phyloP scores from a whole-genome alignment of 2,329 filamentous ascomycete genomes.

The Fusarium coicis region DNA sequence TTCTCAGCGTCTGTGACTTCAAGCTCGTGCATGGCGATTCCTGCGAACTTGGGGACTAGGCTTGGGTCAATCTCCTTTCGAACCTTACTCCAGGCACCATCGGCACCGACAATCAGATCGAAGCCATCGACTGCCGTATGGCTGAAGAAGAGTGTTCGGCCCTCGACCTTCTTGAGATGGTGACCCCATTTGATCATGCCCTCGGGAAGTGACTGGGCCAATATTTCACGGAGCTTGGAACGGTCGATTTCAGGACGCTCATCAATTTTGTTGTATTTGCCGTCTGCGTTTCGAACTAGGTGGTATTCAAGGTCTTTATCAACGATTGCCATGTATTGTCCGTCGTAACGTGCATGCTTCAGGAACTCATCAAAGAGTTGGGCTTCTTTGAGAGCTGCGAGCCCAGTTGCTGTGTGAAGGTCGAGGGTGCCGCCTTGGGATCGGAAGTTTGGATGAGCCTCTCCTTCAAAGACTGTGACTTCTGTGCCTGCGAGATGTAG shows the following conservation, averaged over 20 bases:
- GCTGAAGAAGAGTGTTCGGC: conserved; percentile 52
- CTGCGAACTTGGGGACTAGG: conserved; percentile 57
- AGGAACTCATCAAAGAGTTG: conserved; percentile 61
- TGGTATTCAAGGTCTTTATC: conserved; percentile 53
- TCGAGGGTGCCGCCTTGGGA: conserved; percentile 65
- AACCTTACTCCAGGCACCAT: conserved; percentile 53
- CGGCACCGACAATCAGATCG: conserved; percentile 52
- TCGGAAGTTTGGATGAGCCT: conserved; percentile 55
- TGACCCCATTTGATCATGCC: conserved; percentile 59
- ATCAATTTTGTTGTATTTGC: conserved; percentile 38
- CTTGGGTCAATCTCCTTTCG: conserved; percentile 48
- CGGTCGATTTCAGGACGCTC: conserved; percentile 66
- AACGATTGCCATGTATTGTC: conserved; percentile 60
- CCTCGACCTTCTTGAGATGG: conserved; percentile 54
- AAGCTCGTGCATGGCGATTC: conserved; percentile 57
- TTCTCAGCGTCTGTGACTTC: conserved; percentile 54
- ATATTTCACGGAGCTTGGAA: conserved; percentile 54
- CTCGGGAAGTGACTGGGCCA: conserved; percentile 57
- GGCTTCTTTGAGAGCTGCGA: conserved; percentile 62
- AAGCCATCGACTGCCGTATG: conserved; percentile 51
- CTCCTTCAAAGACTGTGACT: conserved; percentile 62
- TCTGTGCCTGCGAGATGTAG: conserved; percentile 59
- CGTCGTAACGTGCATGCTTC: conserved; percentile 62
- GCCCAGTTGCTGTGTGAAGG: conserved; percentile 62
- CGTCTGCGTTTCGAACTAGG: conserved; percentile 43